Conservation (phyloP, 2,329 filamentous ascomycete species). For the Coniosporium tulheliwenetii region DNA sequence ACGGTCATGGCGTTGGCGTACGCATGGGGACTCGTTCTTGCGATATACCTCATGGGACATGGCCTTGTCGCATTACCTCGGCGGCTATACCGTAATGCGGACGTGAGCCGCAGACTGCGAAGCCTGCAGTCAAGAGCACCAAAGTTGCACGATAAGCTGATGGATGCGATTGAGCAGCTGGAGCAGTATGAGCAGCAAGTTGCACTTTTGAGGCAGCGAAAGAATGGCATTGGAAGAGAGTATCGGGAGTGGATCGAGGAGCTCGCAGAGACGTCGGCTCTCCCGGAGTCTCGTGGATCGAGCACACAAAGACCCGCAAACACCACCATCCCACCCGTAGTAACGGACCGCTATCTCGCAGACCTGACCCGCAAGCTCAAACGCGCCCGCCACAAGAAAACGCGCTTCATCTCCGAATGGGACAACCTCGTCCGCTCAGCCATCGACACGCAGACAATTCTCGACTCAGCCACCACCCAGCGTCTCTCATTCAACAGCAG, state of each 20-base stretch:
- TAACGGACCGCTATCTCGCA: conserved; percentile 86
- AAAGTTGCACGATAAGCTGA: conserved; percentile 69
- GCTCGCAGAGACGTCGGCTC: conserved; percentile 58
- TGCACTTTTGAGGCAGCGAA: conserved; percentile 60
- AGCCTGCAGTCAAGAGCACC: conserved; percentile 68
- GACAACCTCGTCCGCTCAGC: conserved; percentile 61
- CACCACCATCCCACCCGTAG: conserved; percentile 47
- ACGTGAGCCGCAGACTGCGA: conserved; percentile 56
- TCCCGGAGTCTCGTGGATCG: conserved; percentile 42
- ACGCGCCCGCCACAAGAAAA: conserved; percentile 67
- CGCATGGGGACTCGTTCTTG: conserved; percentile 78
- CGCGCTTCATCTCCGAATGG: conserved; percentile 78
- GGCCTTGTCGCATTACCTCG: conserved; percentile 84
- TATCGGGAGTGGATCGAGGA: conserved; percentile 96
- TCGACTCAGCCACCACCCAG: conserved; percentile 70
- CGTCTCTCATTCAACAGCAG: conserved; percentile 58
- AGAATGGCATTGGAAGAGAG: conserved; percentile 57
- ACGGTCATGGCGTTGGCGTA: conserved; percentile 89
- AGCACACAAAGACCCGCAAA: conserved; percentile 14
- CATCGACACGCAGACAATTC: conserved; percentile 58
- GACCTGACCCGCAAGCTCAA: conserved; percentile 72
- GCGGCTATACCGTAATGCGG: conserved; percentile 63
- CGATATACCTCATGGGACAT: conserved; percentile 96
- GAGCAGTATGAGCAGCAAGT: conserved; percentile 75
- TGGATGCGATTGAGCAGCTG: conserved; percentile 64